phyloP scores from a whole-genome alignment of 2,329 filamentous ascomycete species.

The Trichoderma sp. region DNA sequence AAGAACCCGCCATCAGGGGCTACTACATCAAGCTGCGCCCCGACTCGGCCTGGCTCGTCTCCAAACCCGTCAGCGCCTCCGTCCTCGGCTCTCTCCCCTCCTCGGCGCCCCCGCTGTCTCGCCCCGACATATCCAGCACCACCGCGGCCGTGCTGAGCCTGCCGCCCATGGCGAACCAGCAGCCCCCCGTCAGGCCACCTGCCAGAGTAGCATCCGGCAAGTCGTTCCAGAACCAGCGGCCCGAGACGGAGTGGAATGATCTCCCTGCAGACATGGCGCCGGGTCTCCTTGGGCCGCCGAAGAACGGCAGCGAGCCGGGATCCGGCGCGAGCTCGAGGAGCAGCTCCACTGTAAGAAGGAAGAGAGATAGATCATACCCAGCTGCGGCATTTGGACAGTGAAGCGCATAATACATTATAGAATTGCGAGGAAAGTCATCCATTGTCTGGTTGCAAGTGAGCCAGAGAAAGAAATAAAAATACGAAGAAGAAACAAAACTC shows the following conservation, averaged over 20 bases:
- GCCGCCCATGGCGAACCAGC: constrained; percentile 26
- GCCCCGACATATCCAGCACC: constrained; percentile 25
- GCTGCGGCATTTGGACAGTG: constrained; percentile 57
- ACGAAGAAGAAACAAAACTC: not conserved
- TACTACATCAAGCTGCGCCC: constrained; percentile 64
- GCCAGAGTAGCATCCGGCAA: constrained; percentile 31
- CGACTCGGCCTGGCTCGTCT: constrained; percentile 59
- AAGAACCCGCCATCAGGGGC: constrained; percentile 47
- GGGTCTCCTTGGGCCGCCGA: constrained; percentile 30
- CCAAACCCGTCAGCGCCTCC: constrained; percentile 40
- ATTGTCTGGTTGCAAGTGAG: not conserved
- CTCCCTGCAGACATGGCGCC: constrained; percentile 58
- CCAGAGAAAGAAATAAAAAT: too few species aligned
- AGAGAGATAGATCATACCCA: constrained; percentile 60
- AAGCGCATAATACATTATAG: not conserved
- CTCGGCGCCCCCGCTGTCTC: constrained; percentile 18
- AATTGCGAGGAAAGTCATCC: not conserved
- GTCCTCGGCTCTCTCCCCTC: constrained; percentile 27
- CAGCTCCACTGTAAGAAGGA: constrained; percentile 53
- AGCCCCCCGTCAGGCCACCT: constrained; percentile 23
- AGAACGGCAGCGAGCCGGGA: constrained; percentile 31
- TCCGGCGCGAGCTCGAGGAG: constrained; percentile 54
- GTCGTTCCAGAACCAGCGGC: constrained; percentile 58
- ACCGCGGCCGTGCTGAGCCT: constrained; percentile 35
- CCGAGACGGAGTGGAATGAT: constrained; percentile 65